A percentile compares a stretch with the other conserved stretches of the same genome.
phyloP scores from a whole-genome alignment of 1,139 yeast species.

The Casaregolazyma lundiana region DNA sequence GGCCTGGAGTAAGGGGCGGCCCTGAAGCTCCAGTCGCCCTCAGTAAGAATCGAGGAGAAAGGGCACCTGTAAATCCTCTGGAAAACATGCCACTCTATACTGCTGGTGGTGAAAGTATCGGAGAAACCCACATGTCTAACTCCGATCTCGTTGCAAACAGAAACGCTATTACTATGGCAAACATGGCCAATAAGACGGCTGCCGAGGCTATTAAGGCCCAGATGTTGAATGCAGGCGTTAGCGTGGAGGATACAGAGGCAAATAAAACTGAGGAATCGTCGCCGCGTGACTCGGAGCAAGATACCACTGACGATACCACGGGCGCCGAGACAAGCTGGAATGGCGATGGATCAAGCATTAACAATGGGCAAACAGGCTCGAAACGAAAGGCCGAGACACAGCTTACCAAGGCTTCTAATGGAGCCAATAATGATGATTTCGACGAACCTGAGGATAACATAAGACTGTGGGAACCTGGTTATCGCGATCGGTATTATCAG shows the following conservation, averaged over 20 bases:
- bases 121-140: conserved; percentile 63
- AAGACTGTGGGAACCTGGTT: conserved; percentile 82
- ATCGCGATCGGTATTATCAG: conserved; percentile 72
- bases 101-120: conserved; percentile 63
- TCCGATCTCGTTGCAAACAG: conserved; percentile 68
- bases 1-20: conserved; percentile 13
- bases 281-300: conserved; percentile 1
- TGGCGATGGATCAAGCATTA: too few relatives aligned
- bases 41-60: conserved; percentile 46
- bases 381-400: conserved; percentile 17
- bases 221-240: conserved; percentile 22
- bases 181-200: conserved; percentile 67
- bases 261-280: conserved; percentile 25
- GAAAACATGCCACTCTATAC: conserved; percentile 74
- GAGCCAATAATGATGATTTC: conserved; percentile 30
- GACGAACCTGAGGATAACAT: conserved; percentile 48
- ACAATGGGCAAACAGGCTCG: conserved; percentile 6
- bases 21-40: conserved; percentile 18
- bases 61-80: conserved; percentile 68
- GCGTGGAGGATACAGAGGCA: conserved; percentile 25
- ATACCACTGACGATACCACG: conserved; percentile 1
- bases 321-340: too few relatives aligned
- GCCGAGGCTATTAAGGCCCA: conserved; percentile 58
- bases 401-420: conserved; percentile 6
- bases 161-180: conserved; percentile 66